Base-by-base conservation (phyloP, 2,329 filamentous ascomycete species). In the Uncinocarpus reesii region DNA sequence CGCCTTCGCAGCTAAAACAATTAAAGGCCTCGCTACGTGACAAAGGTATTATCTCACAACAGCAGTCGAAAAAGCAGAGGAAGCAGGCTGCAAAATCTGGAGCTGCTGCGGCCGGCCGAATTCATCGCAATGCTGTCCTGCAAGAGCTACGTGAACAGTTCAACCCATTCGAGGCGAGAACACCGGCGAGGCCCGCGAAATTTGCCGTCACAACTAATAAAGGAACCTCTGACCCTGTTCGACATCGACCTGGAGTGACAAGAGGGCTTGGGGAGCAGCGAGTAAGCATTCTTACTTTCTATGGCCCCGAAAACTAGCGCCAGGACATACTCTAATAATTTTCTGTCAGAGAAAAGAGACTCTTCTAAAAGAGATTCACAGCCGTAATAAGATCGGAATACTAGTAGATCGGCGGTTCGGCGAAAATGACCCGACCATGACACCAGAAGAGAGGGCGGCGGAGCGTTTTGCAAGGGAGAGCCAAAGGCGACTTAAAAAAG, bases 111-210 rank as follows among this genome's bases (percentile, higher is more conserved):
- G 82, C 90, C 60, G 85, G 87, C 66, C 81, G 86, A 52, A 76
- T 86, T 21, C 80, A 87, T 63, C 80, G 84, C 61, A 79, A 83
- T 60, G 82, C 80, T 48, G 86, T 88, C 13, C 75, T 98, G 53
- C 81, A 85, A 58, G 80, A 79, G 49, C 95, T 98, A 63, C 84
- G 92, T 62, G 89, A 96, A 61, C 84, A 89, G 57, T 96, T 96
- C 77, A 98, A 98, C 65, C 92, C 92, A 0, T 98, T 98, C 67
- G 92, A 98, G 62, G 79, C 95, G 64, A 93, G 93, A 67, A 80
- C 84, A 50, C 80, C 83, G 34, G 75, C 81, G 1, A 77, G 83
- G 51, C 84, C 82, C 0, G 81, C 81, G 49, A 96, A 96, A 60
- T 94, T 94, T 55, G 81, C 90, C 36, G 83, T 89, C 37, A 88